phyloP scores from a whole-genome alignment of 192 early-diverging fungal species.

The Linnemannia zychae region DNA sequence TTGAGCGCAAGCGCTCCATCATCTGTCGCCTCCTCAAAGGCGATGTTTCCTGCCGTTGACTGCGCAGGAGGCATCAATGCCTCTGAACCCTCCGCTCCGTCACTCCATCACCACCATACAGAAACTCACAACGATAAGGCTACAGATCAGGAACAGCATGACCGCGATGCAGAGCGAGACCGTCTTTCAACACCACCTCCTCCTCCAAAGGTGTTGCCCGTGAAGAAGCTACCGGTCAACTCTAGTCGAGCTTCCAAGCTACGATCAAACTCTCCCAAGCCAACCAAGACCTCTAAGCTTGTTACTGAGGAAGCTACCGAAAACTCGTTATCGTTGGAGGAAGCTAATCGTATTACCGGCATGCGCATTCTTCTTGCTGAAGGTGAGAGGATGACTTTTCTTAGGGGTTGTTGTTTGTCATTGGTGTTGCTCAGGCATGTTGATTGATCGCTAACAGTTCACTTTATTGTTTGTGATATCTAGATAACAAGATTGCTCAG shows the following conservation, averaged over 20 bases:
- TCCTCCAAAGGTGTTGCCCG: constrained; percentile 13
- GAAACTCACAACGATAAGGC: neutral
- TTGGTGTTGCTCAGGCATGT: neutral
- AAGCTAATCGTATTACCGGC: constrained; percentile 48
- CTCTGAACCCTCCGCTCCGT: neutral
- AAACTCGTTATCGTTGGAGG: constrained; percentile 54
- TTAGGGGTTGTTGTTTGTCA: neutral
- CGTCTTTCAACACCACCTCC: neutral
- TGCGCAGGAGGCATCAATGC: neutral
- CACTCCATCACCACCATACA: neutral
- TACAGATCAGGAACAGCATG: neutral
- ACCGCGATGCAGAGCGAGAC: neutral
- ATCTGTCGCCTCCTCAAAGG: neutral
- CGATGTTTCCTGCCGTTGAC: neutral
- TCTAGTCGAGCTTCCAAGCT: constrained; percentile 29
- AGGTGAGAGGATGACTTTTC: too few relatives aligned
- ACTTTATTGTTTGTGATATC: neutral
- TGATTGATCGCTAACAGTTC: neutral
- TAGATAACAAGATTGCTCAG: constrained; percentile 64
- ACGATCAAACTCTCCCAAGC: constrained; percentile 47
- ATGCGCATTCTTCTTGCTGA: constrained; percentile 64
- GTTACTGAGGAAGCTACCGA: constrained; percentile 50
- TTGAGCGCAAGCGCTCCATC: neutral
- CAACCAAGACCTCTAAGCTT: constrained; percentile 31
- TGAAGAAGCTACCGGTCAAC: constrained; percentile 36